Evolutionary conservation across 2,329 filamentous ascomycete genomes (phyloP).

Genomic region (Westerdykella aurantiaca): DNA sequence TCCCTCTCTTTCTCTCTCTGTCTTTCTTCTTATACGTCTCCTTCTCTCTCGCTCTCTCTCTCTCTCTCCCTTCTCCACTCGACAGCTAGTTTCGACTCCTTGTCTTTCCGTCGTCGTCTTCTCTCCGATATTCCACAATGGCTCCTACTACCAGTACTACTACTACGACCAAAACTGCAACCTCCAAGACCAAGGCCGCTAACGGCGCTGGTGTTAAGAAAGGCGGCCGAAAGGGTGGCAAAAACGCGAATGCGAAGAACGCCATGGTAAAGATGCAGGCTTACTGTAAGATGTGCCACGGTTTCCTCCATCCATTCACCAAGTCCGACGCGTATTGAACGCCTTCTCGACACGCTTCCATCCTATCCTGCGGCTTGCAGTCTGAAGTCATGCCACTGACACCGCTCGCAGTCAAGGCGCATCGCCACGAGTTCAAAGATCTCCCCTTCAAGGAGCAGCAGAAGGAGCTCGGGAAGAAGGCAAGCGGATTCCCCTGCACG

Average conservation of each 20-base stretch:
- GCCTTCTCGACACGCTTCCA: conserved; percentile 13
- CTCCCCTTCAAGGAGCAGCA: conserved; percentile 32
- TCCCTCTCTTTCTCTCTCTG: not conserved
- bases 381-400: not conserved
- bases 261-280: conserved; percentile 35
- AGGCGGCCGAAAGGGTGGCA: conserved; percentile 8
- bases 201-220: conserved; percentile 26
- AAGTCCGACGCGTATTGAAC: conserved; percentile 12
- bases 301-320: not conserved
- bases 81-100: not conserved
- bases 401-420: conserved; percentile 27
- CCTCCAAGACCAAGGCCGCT: conserved; percentile 17
- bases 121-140: conserved; percentile 14
- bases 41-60: not conserved
- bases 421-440: conserved; percentile 31
- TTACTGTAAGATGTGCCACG: conserved; percentile 24
- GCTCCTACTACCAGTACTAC: conserved; percentile 13
- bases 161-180: conserved; percentile 17
- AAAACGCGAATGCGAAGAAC: conserved; percentile 21
- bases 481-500: conserved; percentile 12
- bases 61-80: not conserved
- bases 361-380: not conserved
- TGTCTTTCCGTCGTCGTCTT: not conserved
- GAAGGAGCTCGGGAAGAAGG: conserved; percentile 33
- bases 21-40: not conserved